A percentile compares a stretch with the other conserved stretches of the same genome.
These are phyloP conservation scores for Kwoniella sp. DNA, from an alignment of 768 basidiomycete species.

Conservation along the genomic window DNA sequence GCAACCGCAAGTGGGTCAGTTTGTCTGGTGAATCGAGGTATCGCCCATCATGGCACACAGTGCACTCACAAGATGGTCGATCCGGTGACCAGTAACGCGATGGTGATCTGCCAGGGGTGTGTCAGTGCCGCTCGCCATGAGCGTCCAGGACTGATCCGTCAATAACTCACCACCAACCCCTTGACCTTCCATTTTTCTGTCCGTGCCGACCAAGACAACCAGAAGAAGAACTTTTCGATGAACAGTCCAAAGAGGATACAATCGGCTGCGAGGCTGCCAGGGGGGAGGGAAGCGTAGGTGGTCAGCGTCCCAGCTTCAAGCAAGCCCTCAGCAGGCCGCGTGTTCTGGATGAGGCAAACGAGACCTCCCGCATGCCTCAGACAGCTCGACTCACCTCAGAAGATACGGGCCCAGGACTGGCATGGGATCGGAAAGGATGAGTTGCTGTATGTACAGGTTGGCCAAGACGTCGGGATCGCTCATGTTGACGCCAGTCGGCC, in stretches of 20 bases:
- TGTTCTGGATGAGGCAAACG: not conserved
- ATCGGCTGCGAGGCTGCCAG: not conserved
- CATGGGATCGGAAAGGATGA: no score
- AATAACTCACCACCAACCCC: not conserved
- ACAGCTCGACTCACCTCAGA: not conserved
- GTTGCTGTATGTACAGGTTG: no score
- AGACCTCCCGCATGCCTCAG: not conserved
- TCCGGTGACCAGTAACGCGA: not conserved
- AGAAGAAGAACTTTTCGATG: not conserved
- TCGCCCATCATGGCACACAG: not conserved
- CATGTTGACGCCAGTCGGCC: no score
- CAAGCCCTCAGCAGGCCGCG: not conserved
- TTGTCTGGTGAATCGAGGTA: no score
- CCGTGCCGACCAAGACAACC: not conserved
- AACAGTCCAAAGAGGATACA: not conserved
- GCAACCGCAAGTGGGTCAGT: not conserved
- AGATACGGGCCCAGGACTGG: not conserved
- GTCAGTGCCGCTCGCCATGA: no score
- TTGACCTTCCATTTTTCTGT: not conserved
- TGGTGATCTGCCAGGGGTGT: not conserved
- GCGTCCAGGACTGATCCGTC: not conserved
- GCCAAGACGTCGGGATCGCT: no score
- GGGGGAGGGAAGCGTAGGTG: not conserved
- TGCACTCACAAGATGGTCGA: not conserved
- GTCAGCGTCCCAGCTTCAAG: not conserved